These are phyloP conservation scores for Fusarium newnesense DNA, from an alignment of 2,329 filamentous ascomycete genomes.

Conservation along the genomic window DNA sequence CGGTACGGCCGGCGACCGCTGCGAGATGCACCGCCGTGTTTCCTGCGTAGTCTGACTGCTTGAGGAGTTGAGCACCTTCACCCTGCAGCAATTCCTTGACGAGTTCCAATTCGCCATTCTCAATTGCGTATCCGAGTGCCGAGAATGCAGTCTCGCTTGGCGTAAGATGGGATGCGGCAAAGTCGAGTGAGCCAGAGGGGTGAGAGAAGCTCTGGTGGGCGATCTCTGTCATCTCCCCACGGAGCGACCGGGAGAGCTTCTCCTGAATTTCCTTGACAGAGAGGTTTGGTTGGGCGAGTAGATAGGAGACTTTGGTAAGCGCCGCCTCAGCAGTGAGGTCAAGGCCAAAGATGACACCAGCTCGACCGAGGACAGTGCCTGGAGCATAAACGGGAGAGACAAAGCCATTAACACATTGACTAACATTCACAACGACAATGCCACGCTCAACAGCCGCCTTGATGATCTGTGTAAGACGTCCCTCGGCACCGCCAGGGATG, in stretches of 20 bases:
- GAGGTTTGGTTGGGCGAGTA: constrained; percentile 76
- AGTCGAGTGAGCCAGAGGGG: constrained; percentile 65
- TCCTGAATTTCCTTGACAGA: constrained; percentile 72
- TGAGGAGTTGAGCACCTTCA: constrained; percentile 74
- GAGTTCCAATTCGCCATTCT: constrained; percentile 72
- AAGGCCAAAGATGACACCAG: constrained; percentile 88
- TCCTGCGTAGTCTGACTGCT: constrained; percentile 81
- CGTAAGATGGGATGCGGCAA: constrained; percentile 56
- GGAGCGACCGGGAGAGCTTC: constrained; percentile 78
- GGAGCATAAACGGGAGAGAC: constrained; percentile 83
- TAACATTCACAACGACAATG: constrained; percentile 89
- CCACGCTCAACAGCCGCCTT: constrained; percentile 80
- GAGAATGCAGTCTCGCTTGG: constrained; percentile 74
- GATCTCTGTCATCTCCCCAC: constrained; percentile 87
- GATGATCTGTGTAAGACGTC: constrained; percentile 81
- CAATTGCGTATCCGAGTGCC: constrained; percentile 82
- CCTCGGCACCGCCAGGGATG: constrained; percentile 83
- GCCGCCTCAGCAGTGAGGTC: constrained; percentile 92
- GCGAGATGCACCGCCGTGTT: constrained; percentile 76
- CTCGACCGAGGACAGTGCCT: constrained; percentile 79
- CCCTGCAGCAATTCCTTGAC: constrained; percentile 75
- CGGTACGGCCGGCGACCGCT: constrained; percentile 62
- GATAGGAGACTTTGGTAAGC: constrained; percentile 88
- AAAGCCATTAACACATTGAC: constrained; percentile 84
- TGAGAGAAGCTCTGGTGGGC: constrained; percentile 80